Percentiles rank a stretch among this genome's conserved stretches.
These are phyloP conservation scores for Lentithecium fluviatile DNA, from an alignment of 495 filamentous ascomycete genomes.

Conservation along the genomic window DNA sequence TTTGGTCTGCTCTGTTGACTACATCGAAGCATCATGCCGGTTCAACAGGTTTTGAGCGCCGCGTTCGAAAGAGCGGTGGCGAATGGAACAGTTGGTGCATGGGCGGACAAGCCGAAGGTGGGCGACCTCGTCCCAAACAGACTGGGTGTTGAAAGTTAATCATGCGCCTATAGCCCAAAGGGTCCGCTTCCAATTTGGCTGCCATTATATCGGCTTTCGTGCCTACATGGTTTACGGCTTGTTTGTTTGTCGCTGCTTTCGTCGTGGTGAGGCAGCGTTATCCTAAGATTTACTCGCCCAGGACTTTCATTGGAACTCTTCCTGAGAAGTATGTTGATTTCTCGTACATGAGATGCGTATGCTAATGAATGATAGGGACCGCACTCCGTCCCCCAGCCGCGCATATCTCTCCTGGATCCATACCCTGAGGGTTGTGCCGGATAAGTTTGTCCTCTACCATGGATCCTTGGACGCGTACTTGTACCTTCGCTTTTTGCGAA, in stretches of 20 bases:
- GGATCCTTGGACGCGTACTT: slow-evolving; percentile 79
- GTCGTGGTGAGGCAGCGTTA: slow-evolving; percentile 66
- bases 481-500: slow-evolving; percentile 79
- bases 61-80: background rate
- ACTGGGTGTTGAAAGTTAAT: background rate
- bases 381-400: slow-evolving; percentile 26
- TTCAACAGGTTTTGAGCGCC: background rate
- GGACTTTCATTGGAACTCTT: slow-evolving; percentile 72
- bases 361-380: slow-evolving; percentile 23
- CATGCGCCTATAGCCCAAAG: slow-evolving; percentile 12
- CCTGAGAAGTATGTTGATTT: slow-evolving; percentile 29
- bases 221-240: slow-evolving; percentile 63
- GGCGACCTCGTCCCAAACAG: background rate
- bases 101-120: slow-evolving; percentile 7
- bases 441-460: slow-evolving; percentile 63
- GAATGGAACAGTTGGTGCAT: slow-evolving; percentile 3
- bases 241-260: slow-evolving; percentile 65
- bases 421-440: slow-evolving; percentile 59
- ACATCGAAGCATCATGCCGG: background rate
- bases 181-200: slow-evolving; percentile 50
- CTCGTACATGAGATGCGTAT: background rate
- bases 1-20: background rate
- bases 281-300: slow-evolving; percentile 75
- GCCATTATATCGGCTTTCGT: slow-evolving; percentile 69
- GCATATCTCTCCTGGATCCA: slow-evolving; percentile 63